A percentile compares a stretch with the other conserved stretches of the same genome.
These are phyloP conservation scores for Fusarium pininemorale DNA, from an alignment of 2,329 filamentous ascomycete genomes.

Conservation along the genomic window DNA sequence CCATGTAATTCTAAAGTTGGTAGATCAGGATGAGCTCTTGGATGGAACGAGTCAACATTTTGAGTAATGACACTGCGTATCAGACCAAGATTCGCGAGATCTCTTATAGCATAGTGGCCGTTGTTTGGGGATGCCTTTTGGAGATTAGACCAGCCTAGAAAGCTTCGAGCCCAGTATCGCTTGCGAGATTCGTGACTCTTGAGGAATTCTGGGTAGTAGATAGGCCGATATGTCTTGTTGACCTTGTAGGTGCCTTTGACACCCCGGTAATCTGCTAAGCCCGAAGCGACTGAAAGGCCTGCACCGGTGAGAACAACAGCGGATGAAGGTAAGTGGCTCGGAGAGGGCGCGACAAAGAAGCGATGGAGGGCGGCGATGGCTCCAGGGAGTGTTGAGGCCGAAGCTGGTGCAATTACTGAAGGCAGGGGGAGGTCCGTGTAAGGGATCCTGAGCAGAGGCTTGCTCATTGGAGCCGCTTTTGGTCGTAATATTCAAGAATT, in stretches of 20 bases:
- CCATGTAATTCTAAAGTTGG: constrained; percentile 90
- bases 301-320: constrained; percentile 76
- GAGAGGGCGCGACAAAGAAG: constrained; percentile 75
- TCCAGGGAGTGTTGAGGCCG: constrained; percentile 74
- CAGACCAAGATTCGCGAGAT: constrained; percentile 76
- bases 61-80: constrained; percentile 86
- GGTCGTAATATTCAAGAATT: neutral
- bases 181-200: constrained; percentile 84
- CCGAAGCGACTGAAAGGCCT: constrained; percentile 91
- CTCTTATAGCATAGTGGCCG: constrained; percentile 79
- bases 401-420: constrained; percentile 77
- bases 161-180: constrained; percentile 95
- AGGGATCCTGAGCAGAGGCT: constrained; percentile 84
- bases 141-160: constrained; percentile 89
- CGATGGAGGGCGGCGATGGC: constrained; percentile 79
- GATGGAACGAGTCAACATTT: constrained; percentile 96
- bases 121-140: constrained; percentile 81
- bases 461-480: constrained; percentile 61
- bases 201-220: constrained; percentile 92
- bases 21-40: constrained; percentile 75
- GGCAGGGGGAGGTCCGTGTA: constrained; percentile 85
- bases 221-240: constrained; percentile 89
- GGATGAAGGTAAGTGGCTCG: constrained; percentile 56
- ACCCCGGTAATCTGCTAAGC: constrained; percentile 91
- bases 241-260: constrained; percentile 89